Base-by-base conservation (phyloP, 2,329 filamentous ascomycete species). In the Pezicula carpinea region DNA sequence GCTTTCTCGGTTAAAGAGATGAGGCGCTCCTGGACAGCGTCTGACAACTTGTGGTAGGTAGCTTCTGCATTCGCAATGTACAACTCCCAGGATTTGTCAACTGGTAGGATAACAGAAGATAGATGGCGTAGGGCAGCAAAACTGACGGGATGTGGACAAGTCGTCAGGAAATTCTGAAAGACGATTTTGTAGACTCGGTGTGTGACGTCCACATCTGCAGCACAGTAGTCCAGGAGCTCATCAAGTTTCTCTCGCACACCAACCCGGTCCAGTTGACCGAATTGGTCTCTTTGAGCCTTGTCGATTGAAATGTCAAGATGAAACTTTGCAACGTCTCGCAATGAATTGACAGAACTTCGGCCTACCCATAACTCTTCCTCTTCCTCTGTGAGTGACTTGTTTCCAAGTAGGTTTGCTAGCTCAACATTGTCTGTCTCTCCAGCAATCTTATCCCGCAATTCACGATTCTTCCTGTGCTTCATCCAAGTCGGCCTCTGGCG, bases 281-380 rank as follows among this genome's bases (percentile, higher is more conserved):
- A 97, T 53, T 89, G 83, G 62, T 97, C 85, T 55, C 93, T 81
- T 40, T 84, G 76, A 3, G 86, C 79, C 70, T 99, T 99, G 69
- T 99, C 92, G 48, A 99, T 90, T 3, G 85, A 84, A 44, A 96
- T 81, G 56, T 91, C 82, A 56, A 96, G 89, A 63, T 99, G 93
- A 54, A 99, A 99, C 63, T 96, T 89, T 52, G 93, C 95, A 5
- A 99, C 93, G 60, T 99, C 93, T 17, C 91, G 81, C 33, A 99
- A 70, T 0, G 93, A 99, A 68, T 99, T 99, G 59, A 96, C 80
- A 0, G 93, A 96, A 64, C 92, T 97, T 63, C 89, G 78, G 45
- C 90, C 89, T 4, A 99, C 88, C 93, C 93, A 99, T 1, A 96
- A 70, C 60, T 99, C 93, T 61, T 95, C 90, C 62, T 97, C 92